Evolutionary conservation across 306 rosid species (phyloP).

Genomic region (Pterocarpus santalinus): DNA sequence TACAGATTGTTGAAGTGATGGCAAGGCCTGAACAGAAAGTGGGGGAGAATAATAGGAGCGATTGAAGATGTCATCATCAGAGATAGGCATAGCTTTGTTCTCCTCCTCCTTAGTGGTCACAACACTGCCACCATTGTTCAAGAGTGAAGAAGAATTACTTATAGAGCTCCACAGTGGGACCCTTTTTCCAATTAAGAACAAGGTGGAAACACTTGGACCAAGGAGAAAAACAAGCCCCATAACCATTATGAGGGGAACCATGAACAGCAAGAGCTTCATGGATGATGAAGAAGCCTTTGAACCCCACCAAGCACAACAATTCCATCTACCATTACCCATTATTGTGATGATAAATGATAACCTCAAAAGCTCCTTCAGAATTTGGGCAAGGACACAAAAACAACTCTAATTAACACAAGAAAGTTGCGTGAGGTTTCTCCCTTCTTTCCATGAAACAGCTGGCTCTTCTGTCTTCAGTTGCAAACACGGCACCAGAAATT

Average conservation of each 20-base stretch:
- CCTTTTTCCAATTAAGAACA: slow-evolving; percentile 38
- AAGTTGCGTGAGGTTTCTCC: neutral
- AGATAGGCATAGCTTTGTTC: slow-evolving; percentile 37
- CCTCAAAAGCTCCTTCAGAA: neutral
- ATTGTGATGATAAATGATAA: slow-evolving; percentile 3
- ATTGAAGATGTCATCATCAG: slow-evolving; percentile 40
- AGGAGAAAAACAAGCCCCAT: slow-evolving; percentile 53
- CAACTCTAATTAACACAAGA: neutral
- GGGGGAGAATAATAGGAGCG: slow-evolving; percentile 52
- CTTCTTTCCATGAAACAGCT: neutral
- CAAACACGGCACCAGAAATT: slow-evolving; percentile 22
- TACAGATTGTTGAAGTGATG: slow-evolving; percentile 51
- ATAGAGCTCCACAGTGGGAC: slow-evolving; percentile 30
- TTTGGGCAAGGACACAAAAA: neutral
- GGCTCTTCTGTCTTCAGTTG: slow-evolving; percentile 2
- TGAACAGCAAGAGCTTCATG: slow-evolving; percentile 44
- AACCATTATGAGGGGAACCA: slow-evolving; percentile 65
- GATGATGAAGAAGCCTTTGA: slow-evolving; percentile 35
- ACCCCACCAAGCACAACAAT: slow-evolving; percentile 35
- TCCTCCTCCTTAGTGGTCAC: slow-evolving; percentile 28
- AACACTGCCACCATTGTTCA: neutral
- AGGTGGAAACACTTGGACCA: slow-evolving; percentile 55
- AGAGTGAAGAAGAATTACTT: neutral
- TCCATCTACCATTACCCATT: slow-evolving; percentile 39
- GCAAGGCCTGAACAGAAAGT: slow-evolving; percentile 15